These are phyloP conservation scores for Hibiscus mutabilis DNA, from an alignment of 345 rosid species.

Conservation along the genomic window DNA sequence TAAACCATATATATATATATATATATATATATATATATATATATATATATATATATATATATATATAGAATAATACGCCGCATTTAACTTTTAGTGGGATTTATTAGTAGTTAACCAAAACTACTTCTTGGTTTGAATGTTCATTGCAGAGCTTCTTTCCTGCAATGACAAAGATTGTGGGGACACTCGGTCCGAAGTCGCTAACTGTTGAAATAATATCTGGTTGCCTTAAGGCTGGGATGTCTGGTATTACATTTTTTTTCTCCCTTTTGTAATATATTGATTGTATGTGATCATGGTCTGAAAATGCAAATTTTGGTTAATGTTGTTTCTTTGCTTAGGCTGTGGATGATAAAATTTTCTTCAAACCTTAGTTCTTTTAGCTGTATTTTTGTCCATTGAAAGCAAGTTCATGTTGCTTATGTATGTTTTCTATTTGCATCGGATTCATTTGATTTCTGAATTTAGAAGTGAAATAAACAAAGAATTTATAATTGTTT, in stretches of 20 bases:
- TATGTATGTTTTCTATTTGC: not conserved
- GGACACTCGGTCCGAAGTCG: conserved; percentile 59
- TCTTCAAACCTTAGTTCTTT: too few relatives aligned
- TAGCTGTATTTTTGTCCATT: not conserved
- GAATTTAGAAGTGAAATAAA: not conserved
- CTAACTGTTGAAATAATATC: conserved; percentile 42
- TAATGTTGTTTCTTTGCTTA: not conserved
- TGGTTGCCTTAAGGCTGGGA: conserved; percentile 55
- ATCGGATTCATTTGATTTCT: not conserved
- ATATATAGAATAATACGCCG: not conserved
- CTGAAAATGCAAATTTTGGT: not conserved
- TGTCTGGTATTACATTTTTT: conserved; percentile 45
- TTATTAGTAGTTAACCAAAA: not conserved
- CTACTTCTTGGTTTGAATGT: conserved; percentile 3
- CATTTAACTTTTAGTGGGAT: not conserved
- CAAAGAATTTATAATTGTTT: too few relatives aligned
- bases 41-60: too few relatives aligned
- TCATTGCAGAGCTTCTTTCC: conserved; percentile 51
- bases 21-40: too few relatives aligned
- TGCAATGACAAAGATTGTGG: conserved; percentile 65
- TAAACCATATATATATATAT: too few relatives aligned
- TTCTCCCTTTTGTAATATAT: not conserved
- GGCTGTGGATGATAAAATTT: too few relatives aligned
- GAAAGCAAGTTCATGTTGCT: not conserved
- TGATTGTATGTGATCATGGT: not conserved